Evolutionary conservation across 1,284 basidiomycete species (phyloP).

Genomic region (Volvariella volvacea): DNA sequence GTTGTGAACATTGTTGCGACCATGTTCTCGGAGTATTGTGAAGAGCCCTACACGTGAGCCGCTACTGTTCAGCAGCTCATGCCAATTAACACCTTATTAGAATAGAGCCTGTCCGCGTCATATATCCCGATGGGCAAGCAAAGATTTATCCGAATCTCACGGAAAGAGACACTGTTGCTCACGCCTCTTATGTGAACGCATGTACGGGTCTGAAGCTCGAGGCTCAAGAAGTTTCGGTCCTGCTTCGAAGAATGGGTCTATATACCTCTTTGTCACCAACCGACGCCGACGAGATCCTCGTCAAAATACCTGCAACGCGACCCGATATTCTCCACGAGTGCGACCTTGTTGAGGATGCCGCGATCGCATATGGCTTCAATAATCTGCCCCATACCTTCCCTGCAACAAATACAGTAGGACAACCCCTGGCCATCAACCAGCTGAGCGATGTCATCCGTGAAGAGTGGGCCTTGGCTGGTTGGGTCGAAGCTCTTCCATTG

Average conservation of each 20-base stretch:
- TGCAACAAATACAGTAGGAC: conserved; percentile 91
- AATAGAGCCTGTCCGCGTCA: conserved; percentile 85
- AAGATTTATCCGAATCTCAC: conserved; percentile 81
- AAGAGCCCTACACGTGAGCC: conserved; percentile 83
- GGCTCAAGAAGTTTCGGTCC: conserved; percentile 50
- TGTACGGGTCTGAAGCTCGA: conserved; percentile 83
- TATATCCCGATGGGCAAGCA: conserved; percentile 71
- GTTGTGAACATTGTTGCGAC: conserved; percentile 92
- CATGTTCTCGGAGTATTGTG: conserved; percentile 98
- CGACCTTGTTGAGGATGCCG: conserved; percentile 97
- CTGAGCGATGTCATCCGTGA: conserved; percentile 83
- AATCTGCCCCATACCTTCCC: conserved; percentile 92
- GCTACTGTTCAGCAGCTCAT: not conserved
- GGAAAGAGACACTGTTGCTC: conserved; percentile 68
- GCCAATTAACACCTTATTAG: conserved; percentile 31
- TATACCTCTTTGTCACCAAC: conserved; percentile 40
- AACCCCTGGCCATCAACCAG: conserved; percentile 87
- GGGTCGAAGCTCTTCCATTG: conserved; percentile 92
- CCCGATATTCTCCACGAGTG: conserved; percentile 98
- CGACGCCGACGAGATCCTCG: conserved; percentile 60
- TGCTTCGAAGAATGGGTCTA: conserved; percentile 77
- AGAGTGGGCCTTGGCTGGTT: conserved; percentile 93
- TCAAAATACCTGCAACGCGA: conserved; percentile 84
- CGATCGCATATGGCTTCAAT: conserved; percentile 98
- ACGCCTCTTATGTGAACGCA: conserved; percentile 89